Percentiles rank a stretch among this genome's conserved stretches.
phyloP scores from a whole-genome alignment of 768 basidiomycete genomes.

The Boletus sp. region DNA sequence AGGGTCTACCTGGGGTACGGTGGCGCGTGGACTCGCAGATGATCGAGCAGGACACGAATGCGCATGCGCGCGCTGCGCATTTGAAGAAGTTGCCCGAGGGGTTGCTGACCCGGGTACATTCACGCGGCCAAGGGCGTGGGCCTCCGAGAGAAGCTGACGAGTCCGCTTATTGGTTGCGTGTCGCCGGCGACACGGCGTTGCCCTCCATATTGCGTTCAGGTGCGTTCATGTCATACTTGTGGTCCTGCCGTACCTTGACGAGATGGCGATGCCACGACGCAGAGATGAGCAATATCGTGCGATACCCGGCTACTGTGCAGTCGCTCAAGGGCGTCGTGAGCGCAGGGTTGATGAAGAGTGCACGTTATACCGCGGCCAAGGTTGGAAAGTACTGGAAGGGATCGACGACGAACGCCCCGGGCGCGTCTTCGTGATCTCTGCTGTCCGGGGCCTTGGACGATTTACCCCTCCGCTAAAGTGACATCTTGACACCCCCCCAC shows the following conservation, averaged over 20 bases:
- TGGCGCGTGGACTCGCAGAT: slow-evolving; percentile 52
- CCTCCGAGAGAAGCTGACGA: slow-evolving; percentile 61
- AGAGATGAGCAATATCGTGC: slow-evolving; percentile 81
- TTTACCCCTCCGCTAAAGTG: too few species aligned
- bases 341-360: too few species aligned
- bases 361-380: too few species aligned
- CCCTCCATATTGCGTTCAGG: slow-evolving; percentile 54
- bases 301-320: too few species aligned
- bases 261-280: not conserved
- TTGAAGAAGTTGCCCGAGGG: slow-evolving; percentile 80
- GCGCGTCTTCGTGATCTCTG: slow-evolving; percentile 6
- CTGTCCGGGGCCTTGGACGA: not conserved
- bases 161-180: slow-evolving; percentile 74
- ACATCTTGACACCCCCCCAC: too few species aligned
- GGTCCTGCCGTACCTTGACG: not conserved
- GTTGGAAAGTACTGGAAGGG: too few species aligned
- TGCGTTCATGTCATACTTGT: slow-evolving; percentile 26
- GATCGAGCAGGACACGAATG: slow-evolving; percentile 73
- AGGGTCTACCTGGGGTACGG: too few species aligned
- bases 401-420: too few species aligned
- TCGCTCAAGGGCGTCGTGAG: too few species aligned
- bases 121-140: slow-evolving; percentile 29
- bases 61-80: slow-evolving; percentile 69
- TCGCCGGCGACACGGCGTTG: slow-evolving; percentile 60
- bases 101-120: slow-evolving; percentile 56